These are phyloP conservation scores for Aspergillus indologenus DNA, from an alignment of 495 filamentous ascomycete genomes.

Conservation along the genomic window DNA sequence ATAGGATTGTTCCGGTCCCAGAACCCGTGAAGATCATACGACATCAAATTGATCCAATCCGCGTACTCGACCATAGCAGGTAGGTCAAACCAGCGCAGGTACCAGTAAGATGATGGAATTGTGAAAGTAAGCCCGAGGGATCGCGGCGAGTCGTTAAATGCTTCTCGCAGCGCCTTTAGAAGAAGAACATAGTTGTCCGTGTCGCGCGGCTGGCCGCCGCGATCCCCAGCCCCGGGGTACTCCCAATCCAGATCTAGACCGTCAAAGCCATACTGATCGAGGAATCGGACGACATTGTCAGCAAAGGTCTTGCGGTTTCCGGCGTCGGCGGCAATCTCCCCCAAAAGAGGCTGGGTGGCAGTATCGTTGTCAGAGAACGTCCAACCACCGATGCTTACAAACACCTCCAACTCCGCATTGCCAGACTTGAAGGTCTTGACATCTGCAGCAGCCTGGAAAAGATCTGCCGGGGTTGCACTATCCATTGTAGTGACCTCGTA, in stretches of 20 bases:
- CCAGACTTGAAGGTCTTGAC: too few species aligned
- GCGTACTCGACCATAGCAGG: conserved; percentile 17
- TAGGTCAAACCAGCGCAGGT: conserved; percentile 32
- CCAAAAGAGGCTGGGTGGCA: too few species aligned
- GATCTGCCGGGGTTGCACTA: too few species aligned
- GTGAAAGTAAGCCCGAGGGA: conserved; percentile 19
- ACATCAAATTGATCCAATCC: conserved; percentile 39
- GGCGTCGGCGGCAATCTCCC: too few species aligned
- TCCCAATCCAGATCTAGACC: conserved; percentile 46
- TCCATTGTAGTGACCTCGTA: too few species aligned
- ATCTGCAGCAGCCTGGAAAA: too few species aligned
- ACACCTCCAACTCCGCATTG: too few species aligned
- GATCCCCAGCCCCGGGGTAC: conserved; percentile 38
- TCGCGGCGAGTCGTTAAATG: too few species aligned
- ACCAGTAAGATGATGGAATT: conserved; percentile 30
- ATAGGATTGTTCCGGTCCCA: too few species aligned
- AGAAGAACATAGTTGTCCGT: conserved; percentile 28
- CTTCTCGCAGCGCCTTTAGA: conserved; percentile 12
- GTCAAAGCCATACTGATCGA: conserved; percentile 32
- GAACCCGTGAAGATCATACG: conserved; percentile 34
- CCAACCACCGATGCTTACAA: too few species aligned
- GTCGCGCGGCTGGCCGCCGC: conserved; percentile 34
- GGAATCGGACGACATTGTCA: conserved; percentile 33
- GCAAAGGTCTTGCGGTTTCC: conserved; percentile 36
- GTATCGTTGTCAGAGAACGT: too few species aligned